Evolutionary conservation across 208 protist species (phyloP), one percentile per base, ranked within the genome.

Genomic region (Trypanosoma rangeli): DNA sequence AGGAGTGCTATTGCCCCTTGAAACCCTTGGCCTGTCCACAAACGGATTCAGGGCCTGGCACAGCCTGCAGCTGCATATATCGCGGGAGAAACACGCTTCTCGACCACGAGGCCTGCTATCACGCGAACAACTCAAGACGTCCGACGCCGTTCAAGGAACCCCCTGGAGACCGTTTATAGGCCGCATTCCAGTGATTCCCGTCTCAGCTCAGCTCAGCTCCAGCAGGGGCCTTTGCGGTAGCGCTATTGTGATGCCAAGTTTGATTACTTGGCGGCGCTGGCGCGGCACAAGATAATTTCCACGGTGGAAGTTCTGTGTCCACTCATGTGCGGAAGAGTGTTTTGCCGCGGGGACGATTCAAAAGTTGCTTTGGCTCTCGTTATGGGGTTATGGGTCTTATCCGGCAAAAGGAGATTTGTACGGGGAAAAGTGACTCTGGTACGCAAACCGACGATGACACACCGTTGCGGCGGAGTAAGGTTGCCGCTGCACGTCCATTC

Each of bases 321-420:
- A 8, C 71, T 84, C 22, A 52, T 56, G 33, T 84, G 79, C 53
- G 79, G 74, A 0, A 52, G 64, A 42, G 39, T 57, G 24, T 54
- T 84, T 66, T 71, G 63, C 49, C 79, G 79, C 5, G 52, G 18
- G 9, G 79, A 84, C n/a, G 72, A 84, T 57, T 58, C 67, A 29
- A 64, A 49, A 60, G 61, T 78, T 60, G 70, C 78, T 3, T 61
- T 79, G 53, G 70, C 74, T 0, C 57, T 84, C 28, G 59, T 84
- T 20, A 69, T 84, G 79, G 70, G 82, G 59, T 84, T 20, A 69
- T 84, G 79, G 70, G 82, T 54, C 39, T 76, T 3, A 64, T 81
- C 10, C 68, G 75, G 57, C 55, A 74, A 52, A 29, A 57, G 55
- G 22, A 3, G n/a, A 29, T 31, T 33, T 0, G 13, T 28, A n/a